Percentiles rank a stretch among this genome's conserved stretches.
Conservation (phyloP, 306 rosid genomes). For the Trifolium dubium region DNA sequence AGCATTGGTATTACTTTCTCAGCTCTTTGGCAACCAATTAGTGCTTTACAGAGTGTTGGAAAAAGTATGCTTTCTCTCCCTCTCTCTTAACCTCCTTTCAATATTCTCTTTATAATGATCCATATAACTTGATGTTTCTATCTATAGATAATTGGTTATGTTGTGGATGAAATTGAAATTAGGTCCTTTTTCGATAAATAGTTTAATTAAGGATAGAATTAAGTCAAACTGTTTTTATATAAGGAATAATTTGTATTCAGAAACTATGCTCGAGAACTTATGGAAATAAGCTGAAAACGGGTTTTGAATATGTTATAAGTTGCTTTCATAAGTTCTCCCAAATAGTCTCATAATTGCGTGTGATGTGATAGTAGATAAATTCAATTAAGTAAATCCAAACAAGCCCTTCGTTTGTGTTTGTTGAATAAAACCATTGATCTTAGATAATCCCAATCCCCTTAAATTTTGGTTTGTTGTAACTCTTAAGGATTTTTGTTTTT, state of each 20-base stretch:
- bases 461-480: not conserved
- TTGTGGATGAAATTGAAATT: not conserved
- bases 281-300: too few species aligned
- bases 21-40: conserved; percentile 98
- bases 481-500: too few species aligned
- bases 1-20: conserved; percentile 98
- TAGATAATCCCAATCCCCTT: not conserved
- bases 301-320: not conserved
- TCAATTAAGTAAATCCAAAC: not conserved
- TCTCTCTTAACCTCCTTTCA: not conserved
- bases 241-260: not conserved
- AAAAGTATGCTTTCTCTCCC: conserved; percentile 49
- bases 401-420: not conserved
- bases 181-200: too few species aligned
- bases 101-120: too few species aligned
- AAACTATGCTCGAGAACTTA: not conserved
- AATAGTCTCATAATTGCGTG: not conserved
- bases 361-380: not conserved
- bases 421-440: not conserved
- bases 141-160: not conserved
- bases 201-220: not conserved
- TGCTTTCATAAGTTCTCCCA: not conserved
- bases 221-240: not conserved
- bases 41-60: conserved; percentile 91
- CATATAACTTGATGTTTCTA: not conserved